These are phyloP conservation scores for Solanum chacoense DNA, from an alignment of 305 asterid genomes.

Conservation along the genomic window DNA sequence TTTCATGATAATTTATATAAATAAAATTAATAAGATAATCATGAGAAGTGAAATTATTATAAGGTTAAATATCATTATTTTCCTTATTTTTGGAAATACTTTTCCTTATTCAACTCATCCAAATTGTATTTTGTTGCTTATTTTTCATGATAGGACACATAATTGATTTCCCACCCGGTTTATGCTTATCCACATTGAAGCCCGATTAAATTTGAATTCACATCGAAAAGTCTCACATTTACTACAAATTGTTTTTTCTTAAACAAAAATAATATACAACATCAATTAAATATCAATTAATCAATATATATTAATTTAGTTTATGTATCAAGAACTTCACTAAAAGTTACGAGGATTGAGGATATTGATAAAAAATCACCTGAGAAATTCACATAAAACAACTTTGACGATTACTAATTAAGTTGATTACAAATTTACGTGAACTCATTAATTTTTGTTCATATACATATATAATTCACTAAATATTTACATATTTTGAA, in stretches of 20 bases:
- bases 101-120: not conserved
- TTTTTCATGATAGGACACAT: not conserved
- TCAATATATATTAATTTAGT: not conserved
- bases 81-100: not conserved
- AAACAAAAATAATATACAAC: not conserved
- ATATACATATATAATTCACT: not conserved
- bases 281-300: not conserved
- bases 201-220: too few relatives aligned
- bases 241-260: not conserved
- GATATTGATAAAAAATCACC: not conserved
- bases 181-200: not conserved
- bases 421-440: not conserved
- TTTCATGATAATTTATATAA: not conserved
- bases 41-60: not conserved
- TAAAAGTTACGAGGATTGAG: not conserved
- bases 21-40: not conserved
- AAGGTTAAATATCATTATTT: not conserved
- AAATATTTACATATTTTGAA: not conserved
- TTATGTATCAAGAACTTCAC: not conserved
- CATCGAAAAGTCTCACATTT: accelerated
- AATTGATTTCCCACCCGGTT: not conserved
- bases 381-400: not conserved
- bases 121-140: not conserved
- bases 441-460: not conserved
- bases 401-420: not conserved